A percentile compares a stretch with the other conserved stretches of the same genome.
These are phyloP conservation scores for Pyrenophora graminea DNA, from an alignment of 2,329 filamentous ascomycete genomes.

Conservation along the genomic window DNA sequence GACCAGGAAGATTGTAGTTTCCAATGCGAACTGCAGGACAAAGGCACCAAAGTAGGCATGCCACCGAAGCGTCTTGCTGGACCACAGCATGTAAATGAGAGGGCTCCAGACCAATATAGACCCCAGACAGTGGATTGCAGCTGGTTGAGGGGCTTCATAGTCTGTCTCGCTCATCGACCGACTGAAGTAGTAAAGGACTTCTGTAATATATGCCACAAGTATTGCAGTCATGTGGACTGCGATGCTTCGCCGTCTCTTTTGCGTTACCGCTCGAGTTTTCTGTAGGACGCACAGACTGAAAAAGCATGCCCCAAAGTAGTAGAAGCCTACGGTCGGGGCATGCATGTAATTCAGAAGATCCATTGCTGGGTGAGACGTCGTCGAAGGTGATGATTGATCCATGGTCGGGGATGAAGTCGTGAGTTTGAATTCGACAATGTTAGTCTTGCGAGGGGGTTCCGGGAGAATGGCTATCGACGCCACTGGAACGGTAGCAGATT, in stretches of 20 bases:
- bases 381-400: constrained; percentile 8
- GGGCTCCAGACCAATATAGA: constrained; percentile 42
- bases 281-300: constrained; percentile 40
- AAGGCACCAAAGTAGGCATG: constrained; percentile 43
- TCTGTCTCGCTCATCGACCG: constrained; percentile 32
- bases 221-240: constrained; percentile 18
- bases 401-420: constrained; percentile 14
- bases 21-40: constrained; percentile 37
- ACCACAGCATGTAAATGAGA: constrained; percentile 30
- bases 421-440: not conserved
- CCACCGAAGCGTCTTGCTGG: constrained; percentile 34
- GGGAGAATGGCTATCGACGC: not conserved
- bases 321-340: constrained; percentile 38
- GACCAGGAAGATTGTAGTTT: constrained; percentile 36
- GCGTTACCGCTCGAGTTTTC: constrained; percentile 32
- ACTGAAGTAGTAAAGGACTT: constrained; percentile 42
- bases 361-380: constrained; percentile 28
- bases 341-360: constrained; percentile 41
- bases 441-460: not conserved
- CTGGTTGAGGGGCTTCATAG: constrained; percentile 39
- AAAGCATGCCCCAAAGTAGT: constrained; percentile 33
- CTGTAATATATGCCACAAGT: constrained; percentile 33
- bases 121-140: constrained; percentile 41
- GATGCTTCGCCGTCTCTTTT: constrained; percentile 28
- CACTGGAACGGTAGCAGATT: not conserved